Base-by-base conservation (phyloP, 192 early-diverging fungal species). In the Coemansia sp. region DNA sequence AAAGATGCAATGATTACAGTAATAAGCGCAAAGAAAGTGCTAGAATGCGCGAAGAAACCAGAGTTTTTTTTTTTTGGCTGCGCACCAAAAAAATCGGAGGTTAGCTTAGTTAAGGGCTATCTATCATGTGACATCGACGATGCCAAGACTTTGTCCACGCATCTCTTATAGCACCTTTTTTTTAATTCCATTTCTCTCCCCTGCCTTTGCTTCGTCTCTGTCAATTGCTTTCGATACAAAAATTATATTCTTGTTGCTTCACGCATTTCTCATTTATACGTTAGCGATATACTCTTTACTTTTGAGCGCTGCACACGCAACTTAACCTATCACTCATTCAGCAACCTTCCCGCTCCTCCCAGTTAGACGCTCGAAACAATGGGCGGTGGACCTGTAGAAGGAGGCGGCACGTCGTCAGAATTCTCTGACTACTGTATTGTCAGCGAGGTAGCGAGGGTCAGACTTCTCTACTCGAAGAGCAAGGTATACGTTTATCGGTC, bases 401-500 rank as follows among this genome's bases (percentile, higher is more conserved):
- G 55, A 8, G 34, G 33, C 23, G 34, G 55, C 19, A 66, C 62
- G 48, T 66, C 70, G 57, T 71, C 79, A 43, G 79, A 81, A 60
- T 65, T 75, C 41, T 81, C 79, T 35, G 79, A 81, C 67, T 81
- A 81, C 58, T 81, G 79, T 61, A 81, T 81, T 29, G 70, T 81
- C 43, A 74, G 79, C 74, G 79, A 81, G 40, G 79, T 75, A 3
- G 48, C 73, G 38, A 54, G 60, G 25, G 76, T 84, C 32, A 73
- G 65, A 71, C 69, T 91, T n/a, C 71, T 91, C 23, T 89, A 85
- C 56, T 86, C 86, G 2, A 86, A 86, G 61, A 85, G 87, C 63
- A 91, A 90, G 40, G 90, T 91, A 8, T 91, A 84, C 62, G 84
- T 91, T 59, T 87, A 91, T 53, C 88, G 87, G 9, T 84, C 87